Evolutionary conservation across 495 filamentous ascomycete species (phyloP).

Genomic region (Neurospora africana): DNA sequence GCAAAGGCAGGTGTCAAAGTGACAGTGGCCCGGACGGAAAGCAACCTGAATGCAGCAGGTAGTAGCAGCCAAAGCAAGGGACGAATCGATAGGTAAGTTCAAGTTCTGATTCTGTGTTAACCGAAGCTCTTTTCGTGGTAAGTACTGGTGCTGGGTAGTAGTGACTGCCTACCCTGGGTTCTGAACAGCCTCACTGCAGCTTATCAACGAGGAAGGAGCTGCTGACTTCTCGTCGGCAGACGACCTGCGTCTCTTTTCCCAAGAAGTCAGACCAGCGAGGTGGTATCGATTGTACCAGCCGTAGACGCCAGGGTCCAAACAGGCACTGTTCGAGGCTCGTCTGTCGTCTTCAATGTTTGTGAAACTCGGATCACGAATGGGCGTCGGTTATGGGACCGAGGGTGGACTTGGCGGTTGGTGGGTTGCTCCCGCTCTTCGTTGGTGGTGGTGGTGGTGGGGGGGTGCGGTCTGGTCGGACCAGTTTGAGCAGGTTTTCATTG

Average conservation of each 20-base stretch:
- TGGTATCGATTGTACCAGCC: neutral
- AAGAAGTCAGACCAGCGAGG: neutral
- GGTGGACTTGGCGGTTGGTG: slow-evolving; percentile 3
- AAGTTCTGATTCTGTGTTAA: neutral
- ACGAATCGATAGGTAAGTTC: neutral
- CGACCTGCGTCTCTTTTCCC: neutral
- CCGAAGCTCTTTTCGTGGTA: neutral
- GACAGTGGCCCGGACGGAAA: neutral
- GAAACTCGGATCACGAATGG: neutral
- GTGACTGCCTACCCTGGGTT: neutral
- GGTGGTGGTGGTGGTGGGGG: slow-evolving; percentile 15
- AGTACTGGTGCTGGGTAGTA: neutral
- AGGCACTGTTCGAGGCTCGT: neutral
- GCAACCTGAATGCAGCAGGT: neutral
- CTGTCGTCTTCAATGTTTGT: neutral
- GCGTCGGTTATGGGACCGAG: neutral
- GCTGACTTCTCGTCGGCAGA: neutral
- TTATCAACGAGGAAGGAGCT: neutral
- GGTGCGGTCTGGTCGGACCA: slow-evolving; percentile 24
- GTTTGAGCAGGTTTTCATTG: slow-evolving; percentile 46
- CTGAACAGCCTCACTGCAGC: neutral
- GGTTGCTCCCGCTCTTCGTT: slow-evolving; percentile 5
- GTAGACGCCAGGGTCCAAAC: neutral
- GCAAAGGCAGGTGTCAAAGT: neutral
- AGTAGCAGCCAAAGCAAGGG: neutral